These are phyloP conservation scores for Beauveria caledonica DNA, from an alignment of 2,329 filamentous ascomycete species.

Conservation along the genomic window DNA sequence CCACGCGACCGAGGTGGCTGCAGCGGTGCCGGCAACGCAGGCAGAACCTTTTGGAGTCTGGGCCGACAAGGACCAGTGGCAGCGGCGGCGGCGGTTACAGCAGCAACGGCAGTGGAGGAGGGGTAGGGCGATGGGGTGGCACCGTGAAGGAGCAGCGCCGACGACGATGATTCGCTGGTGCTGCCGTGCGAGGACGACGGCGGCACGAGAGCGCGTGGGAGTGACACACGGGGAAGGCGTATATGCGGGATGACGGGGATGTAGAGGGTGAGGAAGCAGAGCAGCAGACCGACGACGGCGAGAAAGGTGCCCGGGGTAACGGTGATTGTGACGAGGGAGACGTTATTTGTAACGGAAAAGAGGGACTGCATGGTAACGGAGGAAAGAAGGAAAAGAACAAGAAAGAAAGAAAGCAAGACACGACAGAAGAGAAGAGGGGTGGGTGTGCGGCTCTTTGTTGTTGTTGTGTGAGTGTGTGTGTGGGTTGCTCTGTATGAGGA, in stretches of 20 bases:
- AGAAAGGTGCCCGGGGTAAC: slow-evolving; percentile 52
- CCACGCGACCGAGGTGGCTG: not conserved
- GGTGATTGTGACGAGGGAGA: slow-evolving; percentile 50
- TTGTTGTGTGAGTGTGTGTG: not conserved
- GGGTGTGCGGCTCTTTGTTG: not conserved
- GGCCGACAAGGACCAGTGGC: not conserved
- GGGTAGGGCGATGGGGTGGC: not conserved
- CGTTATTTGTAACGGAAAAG: slow-evolving; percentile 53
- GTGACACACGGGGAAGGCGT: slow-evolving; percentile 26
- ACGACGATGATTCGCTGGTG: not conserved
- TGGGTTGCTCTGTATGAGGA: not conserved
- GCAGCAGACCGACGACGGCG: slow-evolving; percentile 38
- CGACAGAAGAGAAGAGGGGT: not conserved
- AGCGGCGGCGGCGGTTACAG: slow-evolving; percentile 6
- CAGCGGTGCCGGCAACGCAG: not conserved
- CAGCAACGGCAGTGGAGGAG: not conserved
- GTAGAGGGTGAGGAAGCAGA: slow-evolving; percentile 45
- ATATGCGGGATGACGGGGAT: slow-evolving; percentile 27
- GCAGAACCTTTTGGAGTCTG: slow-evolving; percentile 2
- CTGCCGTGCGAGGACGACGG: slow-evolving; percentile 2
- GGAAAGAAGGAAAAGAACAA: not conserved
- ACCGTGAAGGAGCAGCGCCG: not conserved
- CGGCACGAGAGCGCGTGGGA: slow-evolving; percentile 17
- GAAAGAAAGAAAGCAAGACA: not conserved
- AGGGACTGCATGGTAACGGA: slow-evolving; percentile 45